These are phyloP conservation scores for Globisporangium spinosum DNA, from an alignment of 352 stramenopile species.

Conservation along the genomic window DNA sequence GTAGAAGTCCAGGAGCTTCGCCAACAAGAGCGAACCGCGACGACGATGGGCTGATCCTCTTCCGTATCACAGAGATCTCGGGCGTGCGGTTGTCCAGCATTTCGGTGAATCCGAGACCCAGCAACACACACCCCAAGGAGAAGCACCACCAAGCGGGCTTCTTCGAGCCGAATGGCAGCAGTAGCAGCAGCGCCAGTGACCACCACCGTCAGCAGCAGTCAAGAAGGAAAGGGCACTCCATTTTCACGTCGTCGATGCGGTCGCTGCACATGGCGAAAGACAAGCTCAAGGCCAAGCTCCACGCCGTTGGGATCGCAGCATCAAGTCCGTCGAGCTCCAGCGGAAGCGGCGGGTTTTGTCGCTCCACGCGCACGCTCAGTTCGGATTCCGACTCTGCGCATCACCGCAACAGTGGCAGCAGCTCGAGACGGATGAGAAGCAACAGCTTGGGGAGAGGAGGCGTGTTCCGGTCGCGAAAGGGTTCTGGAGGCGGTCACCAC, in stretches of 20 bases:
- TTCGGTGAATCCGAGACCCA: background rate
- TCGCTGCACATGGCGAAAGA: constrained; percentile 3
- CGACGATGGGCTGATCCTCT: background rate
- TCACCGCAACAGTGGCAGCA: background rate
- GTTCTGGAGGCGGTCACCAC: background rate
- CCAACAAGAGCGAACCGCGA: background rate
- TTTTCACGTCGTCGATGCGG: background rate
- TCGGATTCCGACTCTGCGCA: background rate
- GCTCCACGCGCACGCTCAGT: background rate
- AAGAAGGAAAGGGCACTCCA: background rate
- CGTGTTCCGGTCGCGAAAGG: background rate
- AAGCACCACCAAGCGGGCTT: background rate
- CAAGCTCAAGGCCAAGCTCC: constrained; percentile 5
- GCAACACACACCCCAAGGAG: background rate
- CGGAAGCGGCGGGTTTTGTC: background rate
- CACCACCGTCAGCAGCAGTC: background rate
- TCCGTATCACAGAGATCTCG: background rate
- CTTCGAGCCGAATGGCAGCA: no score
- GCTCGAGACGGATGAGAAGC: background rate
- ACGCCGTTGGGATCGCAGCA: background rate
- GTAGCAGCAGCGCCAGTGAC: background rate
- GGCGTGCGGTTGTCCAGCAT: background rate
- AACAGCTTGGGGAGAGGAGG: background rate
- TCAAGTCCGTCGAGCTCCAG: background rate
- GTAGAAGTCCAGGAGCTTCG: background rate